phyloP scores from a whole-genome alignment of 2,329 filamentous ascomycete genomes.

The Penicillium italicum region DNA sequence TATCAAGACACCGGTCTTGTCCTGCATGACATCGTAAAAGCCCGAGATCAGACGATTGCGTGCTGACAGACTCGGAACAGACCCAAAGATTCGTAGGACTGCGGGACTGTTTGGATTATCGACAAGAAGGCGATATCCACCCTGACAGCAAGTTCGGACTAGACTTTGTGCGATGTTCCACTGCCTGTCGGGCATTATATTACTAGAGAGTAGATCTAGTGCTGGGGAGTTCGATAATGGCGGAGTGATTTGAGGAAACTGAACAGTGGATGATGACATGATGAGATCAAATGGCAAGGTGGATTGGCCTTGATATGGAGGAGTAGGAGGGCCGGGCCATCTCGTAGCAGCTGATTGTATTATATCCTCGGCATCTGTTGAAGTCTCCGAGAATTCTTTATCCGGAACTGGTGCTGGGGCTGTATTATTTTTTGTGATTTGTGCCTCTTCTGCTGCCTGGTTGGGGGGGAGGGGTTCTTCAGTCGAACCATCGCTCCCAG shows the following conservation, averaged over 20 bases:
- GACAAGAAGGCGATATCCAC: constrained; percentile 21
- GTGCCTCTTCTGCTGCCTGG: neutral
- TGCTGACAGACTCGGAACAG: constrained; percentile 3
- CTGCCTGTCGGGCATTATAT: constrained; percentile 4
- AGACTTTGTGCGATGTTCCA: constrained; percentile 22
- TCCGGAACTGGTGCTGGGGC: neutral
- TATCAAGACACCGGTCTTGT: constrained; percentile 13
- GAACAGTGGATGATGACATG: constrained; percentile 10
- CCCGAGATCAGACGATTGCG: constrained; percentile 16
- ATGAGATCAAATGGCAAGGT: constrained; percentile 16
- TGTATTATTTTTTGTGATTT: constrained; percentile 3
- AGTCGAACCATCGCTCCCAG: constrained; percentile 13
- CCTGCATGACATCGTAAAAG: constrained; percentile 15
- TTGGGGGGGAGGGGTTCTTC: neutral
- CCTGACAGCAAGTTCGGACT: constrained; percentile 22
- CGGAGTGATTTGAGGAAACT: neutral
- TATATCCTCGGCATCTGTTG: constrained; percentile 9
- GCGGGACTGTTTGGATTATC: constrained; percentile 5
- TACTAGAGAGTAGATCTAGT: neutral
- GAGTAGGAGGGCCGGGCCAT: constrained; percentile 10
- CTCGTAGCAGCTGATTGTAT: neutral
- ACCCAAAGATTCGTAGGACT: constrained; percentile 18
- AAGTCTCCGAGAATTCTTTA: neutral
- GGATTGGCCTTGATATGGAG: constrained; percentile 16
- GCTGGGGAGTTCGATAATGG: constrained; percentile 1